phyloP scores from a whole-genome alignment of 2,329 filamentous ascomycete species.

The Fusarium ambrosium region DNA sequence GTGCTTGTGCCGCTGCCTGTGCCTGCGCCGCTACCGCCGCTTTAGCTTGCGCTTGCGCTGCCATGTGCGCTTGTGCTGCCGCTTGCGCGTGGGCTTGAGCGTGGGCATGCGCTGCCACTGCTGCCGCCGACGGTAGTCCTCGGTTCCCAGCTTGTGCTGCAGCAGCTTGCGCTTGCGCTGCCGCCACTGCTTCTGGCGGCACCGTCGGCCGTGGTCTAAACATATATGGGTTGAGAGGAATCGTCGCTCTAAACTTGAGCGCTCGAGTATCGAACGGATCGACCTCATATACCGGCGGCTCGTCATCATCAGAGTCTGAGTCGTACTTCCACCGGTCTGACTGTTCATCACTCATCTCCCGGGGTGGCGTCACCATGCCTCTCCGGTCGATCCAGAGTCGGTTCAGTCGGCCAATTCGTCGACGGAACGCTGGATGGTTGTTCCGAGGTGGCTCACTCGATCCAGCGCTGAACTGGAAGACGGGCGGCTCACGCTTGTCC shows the following conservation, averaged over 20 bases:
- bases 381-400: conserved; percentile 91
- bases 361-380: conserved; percentile 68
- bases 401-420: conserved; percentile 86
- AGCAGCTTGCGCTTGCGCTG: conserved; percentile 36
- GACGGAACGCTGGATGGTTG: conserved; percentile 78
- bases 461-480: conserved; percentile 63
- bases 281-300: conserved; percentile 79
- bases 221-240: conserved; percentile 63
- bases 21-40: conserved; percentile 15
- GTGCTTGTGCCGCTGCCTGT: conserved; percentile 29
- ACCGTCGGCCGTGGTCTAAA: conserved; percentile 55
- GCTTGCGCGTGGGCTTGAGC: conserved; percentile 47
- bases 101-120: conserved; percentile 45
- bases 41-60: conserved; percentile 43
- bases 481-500: conserved; percentile 52
- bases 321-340: conserved; percentile 88
- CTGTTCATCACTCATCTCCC: conserved; percentile 59
- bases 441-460: conserved; percentile 56
- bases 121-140: conserved; percentile 45
- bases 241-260: conserved; percentile 72
- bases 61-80: conserved; percentile 47
- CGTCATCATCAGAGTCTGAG: conserved; percentile 87
- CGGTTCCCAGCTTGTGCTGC: conserved; percentile 43
- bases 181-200: conserved; percentile 46
- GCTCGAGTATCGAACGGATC: conserved; percentile 76